Base-by-base conservation (phyloP, 1,139 yeast species). In the Yamadazyma sp. region DNA sequence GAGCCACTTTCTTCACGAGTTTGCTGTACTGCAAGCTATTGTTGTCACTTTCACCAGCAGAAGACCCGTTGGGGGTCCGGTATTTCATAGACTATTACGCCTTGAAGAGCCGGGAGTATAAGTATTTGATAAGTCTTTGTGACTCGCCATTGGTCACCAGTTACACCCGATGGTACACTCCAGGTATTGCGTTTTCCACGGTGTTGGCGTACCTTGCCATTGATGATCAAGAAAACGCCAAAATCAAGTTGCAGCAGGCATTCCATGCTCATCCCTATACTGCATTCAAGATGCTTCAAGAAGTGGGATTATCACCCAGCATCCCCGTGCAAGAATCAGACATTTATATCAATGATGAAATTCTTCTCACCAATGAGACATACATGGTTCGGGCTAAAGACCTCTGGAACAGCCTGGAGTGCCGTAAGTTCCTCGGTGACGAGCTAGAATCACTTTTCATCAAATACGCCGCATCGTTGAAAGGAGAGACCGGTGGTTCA, bases 11-110 rank as follows among this genome's bases (percentile, higher is more conserved):
- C 54, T 73, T 64, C 41, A 87, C 96, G 0, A 95, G 96, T 1
- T 73, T 86, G 38, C 75, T 80, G 30, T 88, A 82, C 64, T 78
- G 86, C 50, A 88, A 86, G 54, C 66, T 84, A 6, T 64, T 89
- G 37, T 64, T 84, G 47, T 76, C 88, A 1, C 62, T 88, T 32
- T 75, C 80, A 27, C 95, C 96, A 1, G 75, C 80, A 1, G 87
- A 83, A 35, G 97, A 88, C 64, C 96, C 96, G 0, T 64, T 83
- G 41, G 95, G 96, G 10, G 89, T 84, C 5, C 72, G 95, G 46
- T 82, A 83, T 52, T 85, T 87, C 58, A 80, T 88, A 49, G 96
- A 88, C 56, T 83, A 76, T 52, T 88, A 86, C 54, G 83, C 92
- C 5, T 65, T 86, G 8, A 67, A 80, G 63, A 72, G 87, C 35